Base-by-base conservation (phyloP, 257 asterid genomes). In the Solanum chiquidenum region DNA sequence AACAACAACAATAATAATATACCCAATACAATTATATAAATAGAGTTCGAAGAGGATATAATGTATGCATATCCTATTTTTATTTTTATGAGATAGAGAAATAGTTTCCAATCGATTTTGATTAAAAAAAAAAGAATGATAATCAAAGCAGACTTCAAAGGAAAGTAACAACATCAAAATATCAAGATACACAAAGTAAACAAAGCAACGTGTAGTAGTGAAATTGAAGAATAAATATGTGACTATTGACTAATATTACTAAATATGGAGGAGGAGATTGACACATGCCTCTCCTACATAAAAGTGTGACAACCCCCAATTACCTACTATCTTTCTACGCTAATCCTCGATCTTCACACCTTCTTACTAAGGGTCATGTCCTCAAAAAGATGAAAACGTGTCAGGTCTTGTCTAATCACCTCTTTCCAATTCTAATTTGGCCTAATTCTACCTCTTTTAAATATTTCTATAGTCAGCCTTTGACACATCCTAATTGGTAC, bases 101-200 rank as follows among this genome's bases (percentile, higher is more conserved):
- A 1, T 1, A 12, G 1, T 44, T 44, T 12, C 4, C 4, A 1
- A 12, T 46, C 12, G 20, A 12, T 0, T 1, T 12, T 46, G 3
- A 6, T 6, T 46, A 29, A 44, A 12, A 12, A 4, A 46, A 11
- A 0, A 2, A 40, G 46, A 38, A 1, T 9, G 46, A 42, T 42
- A 42, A 46, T 46, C 7, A 13, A 46, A 46, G 20, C 2, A 1
- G 18, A 12, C 6, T 46, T 46, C 4, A 46, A 46, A 46, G 20
- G 20, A 13, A 46, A 46, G 0, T 12, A 42, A 9, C 49, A 10
- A 10, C 14, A 42, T 42, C 49, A 3, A 10, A 46, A 12, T 13
- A 46, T 11, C 6, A 46, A 12, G 55, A 46, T 12, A 46, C 16
- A 46, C 55, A 46, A 11, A 46, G 69, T n/a, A 60, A n/a, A 60